These are phyloP conservation scores for Talaromyces sp. DNA, from an alignment of 2,329 filamentous ascomycete species.

Conservation along the genomic window DNA sequence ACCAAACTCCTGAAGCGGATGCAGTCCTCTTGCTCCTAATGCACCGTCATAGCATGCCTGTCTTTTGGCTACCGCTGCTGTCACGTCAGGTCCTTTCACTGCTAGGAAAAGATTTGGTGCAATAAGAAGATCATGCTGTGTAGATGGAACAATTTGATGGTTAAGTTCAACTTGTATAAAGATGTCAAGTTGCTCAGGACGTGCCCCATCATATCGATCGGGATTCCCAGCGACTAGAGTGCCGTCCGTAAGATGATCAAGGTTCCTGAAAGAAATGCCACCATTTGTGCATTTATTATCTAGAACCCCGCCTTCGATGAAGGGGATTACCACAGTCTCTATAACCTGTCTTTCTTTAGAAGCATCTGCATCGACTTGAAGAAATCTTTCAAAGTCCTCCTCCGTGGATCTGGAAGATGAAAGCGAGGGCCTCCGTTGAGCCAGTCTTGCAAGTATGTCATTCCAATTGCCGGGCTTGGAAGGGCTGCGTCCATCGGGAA, in stretches of 20 bases:
- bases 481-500: neutral
- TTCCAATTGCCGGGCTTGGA: neutral
- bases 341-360: conserved; percentile 1
- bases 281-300: conserved; percentile 3
- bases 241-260: neutral
- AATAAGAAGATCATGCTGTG: neutral
- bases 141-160: neutral
- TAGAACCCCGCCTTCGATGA: neutral
- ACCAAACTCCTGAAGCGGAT: conserved; percentile 23
- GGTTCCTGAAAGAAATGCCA: neutral
- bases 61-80: conserved; percentile 9
- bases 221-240: neutral
- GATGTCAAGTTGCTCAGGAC: neutral
- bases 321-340: neutral
- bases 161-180: neutral
- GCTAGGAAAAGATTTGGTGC: neutral
- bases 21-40: conserved; percentile 10
- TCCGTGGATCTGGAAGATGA: neutral
- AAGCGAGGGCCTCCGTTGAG: neutral
- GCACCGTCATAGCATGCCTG: conserved; percentile 10
- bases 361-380: neutral
- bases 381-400: conserved; percentile 4
- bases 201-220: neutral
- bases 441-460: neutral
- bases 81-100: conserved; percentile 6